Base-by-base conservation (phyloP, 2,329 filamentous ascomycete species). In the Ophiostoma sp. region DNA sequence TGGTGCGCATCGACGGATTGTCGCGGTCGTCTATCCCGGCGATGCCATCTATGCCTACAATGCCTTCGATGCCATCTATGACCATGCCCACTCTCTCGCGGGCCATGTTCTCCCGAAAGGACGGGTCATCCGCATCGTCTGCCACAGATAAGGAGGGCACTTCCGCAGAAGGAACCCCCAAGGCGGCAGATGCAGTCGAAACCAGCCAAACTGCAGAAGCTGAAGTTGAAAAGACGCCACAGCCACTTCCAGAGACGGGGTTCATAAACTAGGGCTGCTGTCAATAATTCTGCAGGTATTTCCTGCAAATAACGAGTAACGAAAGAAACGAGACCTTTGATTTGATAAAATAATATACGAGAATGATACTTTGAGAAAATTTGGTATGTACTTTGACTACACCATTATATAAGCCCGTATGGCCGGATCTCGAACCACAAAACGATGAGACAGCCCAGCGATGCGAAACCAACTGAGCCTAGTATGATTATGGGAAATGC, bases 1-100 rank as follows among this genome's bases (percentile, higher is more conserved):
- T 81, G 74, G 78, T 78, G 1, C 76, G 76, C 55, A 76, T 79
- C 69, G 74, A 74, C 9, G 70, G 73, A 68, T 73, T 76, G 65
- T 74, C 77, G 9, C 36, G 38, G 38, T n/a, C 38, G 36, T 73
- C 65, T 0, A 75, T 77, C 70, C 75, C 76, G 14, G 73, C 72
- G 62, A 73, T 77, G 4, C 71, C 73, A 0, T 12, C 70, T 27
- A 77, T 80, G 49, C 49, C 49, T 27, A 27, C 49, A n/a, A 55
- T 55, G 49, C 27, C 27, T 2, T 12, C 70, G 27, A 77, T 80
- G 49, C 49, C 49, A 27, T 55, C 49, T 18, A 55, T 55, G 49
- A 27, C 36, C 4, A 38, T 60, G 55, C 55, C 55, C 8, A 60
- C 55, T 40, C 12, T 60, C 3, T 60, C 55, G 14, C 36, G 38